A percentile compares a stretch with the other conserved stretches of the same genome.
Evolutionary conservation across 1,284 basidiomycete genomes (phyloP).

Genomic region (Grifola frondosa): DNA sequence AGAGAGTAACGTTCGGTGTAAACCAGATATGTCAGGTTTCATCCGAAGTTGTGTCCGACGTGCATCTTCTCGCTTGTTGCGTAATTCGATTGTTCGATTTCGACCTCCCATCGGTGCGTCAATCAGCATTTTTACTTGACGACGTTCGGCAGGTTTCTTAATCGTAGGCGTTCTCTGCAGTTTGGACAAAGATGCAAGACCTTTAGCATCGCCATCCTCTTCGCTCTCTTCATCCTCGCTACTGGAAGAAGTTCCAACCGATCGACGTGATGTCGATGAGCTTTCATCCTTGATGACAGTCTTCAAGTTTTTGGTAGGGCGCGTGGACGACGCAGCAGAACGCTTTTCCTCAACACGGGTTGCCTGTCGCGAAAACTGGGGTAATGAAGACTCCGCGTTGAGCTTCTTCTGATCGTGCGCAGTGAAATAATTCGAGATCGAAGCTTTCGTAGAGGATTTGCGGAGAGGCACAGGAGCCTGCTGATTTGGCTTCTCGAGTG

Average conservation of each 20-base stretch:
- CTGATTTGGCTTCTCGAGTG: slow-evolving; percentile 11
- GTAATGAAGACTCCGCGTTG: slow-evolving; percentile 25
- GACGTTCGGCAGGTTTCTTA: slow-evolving; percentile 56
- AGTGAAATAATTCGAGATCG: slow-evolving; percentile 34
- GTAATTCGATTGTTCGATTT: slow-evolving; percentile 47
- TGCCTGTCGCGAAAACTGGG: slow-evolving; percentile 15
- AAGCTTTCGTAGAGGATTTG: slow-evolving; percentile 17
- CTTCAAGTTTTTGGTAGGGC: neutral
- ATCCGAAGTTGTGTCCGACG: slow-evolving; percentile 69
- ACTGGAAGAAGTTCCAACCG: slow-evolving; percentile 35
- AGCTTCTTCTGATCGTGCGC: slow-evolving; percentile 38
- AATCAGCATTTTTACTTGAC: slow-evolving; percentile 73
- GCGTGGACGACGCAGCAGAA: neutral
- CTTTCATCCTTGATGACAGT: slow-evolving; percentile 13
- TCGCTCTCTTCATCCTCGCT: slow-evolving; percentile 45
- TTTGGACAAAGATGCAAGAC: slow-evolving; percentile 61
- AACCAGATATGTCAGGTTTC: slow-evolving; percentile 77
- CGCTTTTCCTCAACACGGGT: no score
- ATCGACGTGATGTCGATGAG: slow-evolving; percentile 5
- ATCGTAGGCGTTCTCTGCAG: slow-evolving; percentile 62
- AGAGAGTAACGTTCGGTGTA: slow-evolving; percentile 81
- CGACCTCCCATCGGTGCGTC: slow-evolving; percentile 49
- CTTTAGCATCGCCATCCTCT: slow-evolving; percentile 56
- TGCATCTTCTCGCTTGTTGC: slow-evolving; percentile 59
- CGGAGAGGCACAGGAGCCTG: slow-evolving; percentile 9